Conservation (phyloP, 2,329 filamentous ascomycete species). For the Calonectria pteridis region DNA sequence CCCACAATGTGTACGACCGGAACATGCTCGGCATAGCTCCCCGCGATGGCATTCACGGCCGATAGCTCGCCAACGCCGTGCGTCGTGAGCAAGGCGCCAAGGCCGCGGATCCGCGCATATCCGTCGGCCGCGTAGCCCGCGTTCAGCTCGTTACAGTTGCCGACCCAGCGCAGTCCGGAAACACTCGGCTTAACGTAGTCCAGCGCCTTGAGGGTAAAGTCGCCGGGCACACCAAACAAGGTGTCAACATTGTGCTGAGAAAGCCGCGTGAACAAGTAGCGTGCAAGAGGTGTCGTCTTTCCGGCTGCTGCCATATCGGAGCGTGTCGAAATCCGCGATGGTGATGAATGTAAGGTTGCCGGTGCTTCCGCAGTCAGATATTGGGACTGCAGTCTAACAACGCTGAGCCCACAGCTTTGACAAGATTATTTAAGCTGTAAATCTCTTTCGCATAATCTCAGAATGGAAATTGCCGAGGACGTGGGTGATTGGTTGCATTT, state of each 20-base stretch:
- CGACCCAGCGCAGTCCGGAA: not conserved
- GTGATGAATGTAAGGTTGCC: not conserved
- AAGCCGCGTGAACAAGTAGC: not conserved
- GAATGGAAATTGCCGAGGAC: not conserved
- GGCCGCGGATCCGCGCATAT: not conserved
- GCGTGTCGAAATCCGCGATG: not conserved
- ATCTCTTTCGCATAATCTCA: not conserved
- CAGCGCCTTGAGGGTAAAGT: not conserved
- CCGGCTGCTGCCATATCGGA: not conserved
- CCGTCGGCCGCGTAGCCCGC: constrained; percentile 3
- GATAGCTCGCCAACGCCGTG: not conserved
- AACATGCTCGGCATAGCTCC: not conserved
- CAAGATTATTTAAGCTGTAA: not conserved
- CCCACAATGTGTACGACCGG: not conserved
- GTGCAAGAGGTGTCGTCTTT: not conserved
- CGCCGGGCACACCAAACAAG: not conserved
- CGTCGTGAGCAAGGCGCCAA: not conserved
- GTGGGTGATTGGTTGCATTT: not conserved
- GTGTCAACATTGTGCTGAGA: not conserved
- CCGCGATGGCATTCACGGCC: not conserved
- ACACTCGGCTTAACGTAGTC: not conserved
- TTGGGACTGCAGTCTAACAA: not conserved
- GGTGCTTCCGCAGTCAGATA: not conserved
- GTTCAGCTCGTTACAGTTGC: constrained; percentile 4
- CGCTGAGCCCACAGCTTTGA: not conserved